Base-by-base conservation (phyloP, 768 basidiomycete genomes). In the Russula vinacea region DNA sequence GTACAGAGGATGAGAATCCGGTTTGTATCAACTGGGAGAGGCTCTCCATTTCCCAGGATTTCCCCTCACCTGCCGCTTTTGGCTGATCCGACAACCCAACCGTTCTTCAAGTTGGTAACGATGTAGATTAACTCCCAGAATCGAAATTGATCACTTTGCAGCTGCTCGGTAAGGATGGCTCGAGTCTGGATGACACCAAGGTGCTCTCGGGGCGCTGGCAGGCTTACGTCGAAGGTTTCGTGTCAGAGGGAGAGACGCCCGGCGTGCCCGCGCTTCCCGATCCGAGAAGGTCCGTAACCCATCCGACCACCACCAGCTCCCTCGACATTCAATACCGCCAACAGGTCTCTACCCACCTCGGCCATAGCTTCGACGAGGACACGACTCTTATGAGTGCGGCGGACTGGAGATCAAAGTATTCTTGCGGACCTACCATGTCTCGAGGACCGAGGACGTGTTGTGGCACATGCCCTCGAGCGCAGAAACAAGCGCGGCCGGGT, bases 21-120 rank as follows among this genome's bases (percentile, higher is more conserved):
- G n/a, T n/a, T n/a, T n/a, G n/a, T n/a, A n/a, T n/a, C n/a, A n/a
- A 90, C 71, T 92, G 90, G 89, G 90, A 90, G 68, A 19, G 82
- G 71, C 22, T 44, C 60, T 26, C 45, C 50, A n/a, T n/a, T n/a
- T n/a, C n/a, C n/a, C n/a, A n/a, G n/a, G n/a, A n/a, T n/a, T n/a
- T 29, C 5, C 29, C 29, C 29, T 29, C 29, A 2, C 29, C 29
- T 29, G 29, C 29, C 29, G 2, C 29, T 5, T 2, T 29, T 29
- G 29, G 29, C 29, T 29, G 29, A 29, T 29, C 29, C 29, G 29
- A 29, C 29, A 29, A 5, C 29, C 29, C 5, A 5, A 16, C 49
- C 11, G 13, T 19, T 47, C 22, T 7, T n/a, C n/a, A n/a, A n/a
- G n/a, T n/a, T 35, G 39, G 11, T 39, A 16, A 39, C 32, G 17